phyloP scores from a whole-genome alignment of 345 rosid species.

The Eucalyptus cloeziana region DNA sequence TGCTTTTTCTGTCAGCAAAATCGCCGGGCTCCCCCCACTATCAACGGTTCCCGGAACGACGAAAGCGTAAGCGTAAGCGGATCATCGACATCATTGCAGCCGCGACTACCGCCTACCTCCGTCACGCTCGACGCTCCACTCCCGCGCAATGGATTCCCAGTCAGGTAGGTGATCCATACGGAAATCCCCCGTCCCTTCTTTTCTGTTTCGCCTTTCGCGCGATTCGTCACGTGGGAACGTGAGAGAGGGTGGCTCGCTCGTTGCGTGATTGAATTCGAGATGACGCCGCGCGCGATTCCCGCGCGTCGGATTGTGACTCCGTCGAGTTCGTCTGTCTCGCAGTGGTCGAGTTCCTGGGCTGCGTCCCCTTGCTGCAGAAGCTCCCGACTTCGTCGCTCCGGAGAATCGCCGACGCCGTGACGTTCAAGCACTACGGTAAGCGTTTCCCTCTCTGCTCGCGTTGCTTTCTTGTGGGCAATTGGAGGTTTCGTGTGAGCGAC shows the following conservation, averaged over 20 bases:
- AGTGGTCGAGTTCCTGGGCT: constrained; percentile 67
- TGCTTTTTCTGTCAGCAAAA: background rate
- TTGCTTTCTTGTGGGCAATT: background rate
- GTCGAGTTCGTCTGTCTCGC: background rate
- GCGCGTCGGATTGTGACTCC: background rate
- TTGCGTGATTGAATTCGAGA: background rate
- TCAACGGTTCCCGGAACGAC: background rate
- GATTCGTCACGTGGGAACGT: background rate
- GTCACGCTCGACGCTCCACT: background rate
- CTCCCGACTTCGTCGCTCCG: constrained; percentile 57
- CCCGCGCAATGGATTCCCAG: background rate
- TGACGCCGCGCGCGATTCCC: background rate
- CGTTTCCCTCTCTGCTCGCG: background rate
- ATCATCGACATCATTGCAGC: background rate
- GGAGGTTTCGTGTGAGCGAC: background rate
- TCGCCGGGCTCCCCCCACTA: background rate
- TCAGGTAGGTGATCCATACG: background rate
- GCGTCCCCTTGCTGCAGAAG: constrained; percentile 64
- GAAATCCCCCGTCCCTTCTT: background rate
- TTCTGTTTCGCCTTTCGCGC: background rate
- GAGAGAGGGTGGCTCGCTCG: background rate
- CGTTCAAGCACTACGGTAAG: constrained; percentile 43
- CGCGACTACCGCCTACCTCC: background rate
- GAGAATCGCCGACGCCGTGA: constrained; percentile 43
- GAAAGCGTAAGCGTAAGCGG: background rate